Base-by-base conservation (phyloP, 345 rosid species). In the Raphanus sativus region DNA sequence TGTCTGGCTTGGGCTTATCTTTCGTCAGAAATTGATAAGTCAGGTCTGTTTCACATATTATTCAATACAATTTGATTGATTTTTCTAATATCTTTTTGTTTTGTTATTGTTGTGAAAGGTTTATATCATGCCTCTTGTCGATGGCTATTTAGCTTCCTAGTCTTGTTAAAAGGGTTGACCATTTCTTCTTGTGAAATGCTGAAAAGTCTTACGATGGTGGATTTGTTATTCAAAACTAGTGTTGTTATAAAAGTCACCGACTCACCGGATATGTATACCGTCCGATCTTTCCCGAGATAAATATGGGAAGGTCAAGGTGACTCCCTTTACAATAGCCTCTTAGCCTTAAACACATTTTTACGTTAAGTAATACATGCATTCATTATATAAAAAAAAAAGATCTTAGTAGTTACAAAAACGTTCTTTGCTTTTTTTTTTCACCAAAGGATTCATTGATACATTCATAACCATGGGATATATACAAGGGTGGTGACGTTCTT, bases 21-120 rank as follows among this genome's bases (percentile, higher is more conserved):
- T 65, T 77, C 45, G 77, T 78, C 77, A 78, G 60, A 40, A 30
- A 45, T 59, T 71, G 81, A 71, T 72, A 66, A 72, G 81, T 66
- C 77, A 78, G 62, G 76, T 65, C 81, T 10, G 62, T 77, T 71
- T 66, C 77, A 78, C 72, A 71, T 42, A 45, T 42, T 77, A 65
- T 71, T 78, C 73, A 78, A 72, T 45, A 71, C 68, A 72, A 71
- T 66, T 65, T 59, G 69, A 72, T 78, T 72, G 69, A 64, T 13
- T 70, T 70, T 38, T 63, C n/a, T 45, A 45, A 38, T 30, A 62
- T 62, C 8, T 8, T 45, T 10, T 12, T 0, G 12, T 32, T 28
- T 10, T 10, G 1, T 45, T 33, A 61, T 69, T 69, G 38, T 70
- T 59, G 66, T 64, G 56, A 78, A 78, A 25, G 73, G 73, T 66